Evolutionary conservation across 345 rosid species (phyloP).

Genomic region (Dipteronia dyeriana): DNA sequence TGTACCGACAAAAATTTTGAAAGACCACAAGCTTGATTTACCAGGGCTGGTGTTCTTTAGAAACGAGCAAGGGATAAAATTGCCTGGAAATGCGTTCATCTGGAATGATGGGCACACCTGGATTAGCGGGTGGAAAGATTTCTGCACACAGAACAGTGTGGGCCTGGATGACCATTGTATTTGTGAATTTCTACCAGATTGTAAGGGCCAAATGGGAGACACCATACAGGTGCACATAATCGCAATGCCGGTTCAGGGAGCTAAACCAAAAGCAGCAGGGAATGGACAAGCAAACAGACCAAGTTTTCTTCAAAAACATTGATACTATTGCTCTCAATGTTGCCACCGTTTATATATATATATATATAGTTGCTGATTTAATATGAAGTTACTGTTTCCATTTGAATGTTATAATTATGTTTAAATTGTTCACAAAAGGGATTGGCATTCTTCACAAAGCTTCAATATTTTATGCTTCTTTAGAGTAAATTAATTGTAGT

Average conservation of each 20-base stretch:
- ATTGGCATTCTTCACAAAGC: too few species aligned
- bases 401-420: too few species aligned
- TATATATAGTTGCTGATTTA: too few species aligned
- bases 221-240: slow-evolving; percentile 14
- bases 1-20: not conserved
- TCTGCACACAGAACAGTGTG: not conserved
- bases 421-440: too few species aligned
- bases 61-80: slow-evolving; percentile 4
- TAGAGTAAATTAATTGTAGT: too few species aligned
- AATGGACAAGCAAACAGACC: too few species aligned
- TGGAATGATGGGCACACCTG: slow-evolving; percentile 21
- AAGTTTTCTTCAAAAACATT: too few species aligned
- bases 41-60: not conserved
- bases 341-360: too few species aligned
- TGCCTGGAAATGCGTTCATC: not conserved
- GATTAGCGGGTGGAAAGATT: slow-evolving; percentile 18
- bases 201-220: not conserved
- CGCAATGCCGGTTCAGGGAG: not conserved
- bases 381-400: too few species aligned
- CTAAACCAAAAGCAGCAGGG: not conserved
- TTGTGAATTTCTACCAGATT: slow-evolving; percentile 4
- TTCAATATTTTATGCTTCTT: too few species aligned
- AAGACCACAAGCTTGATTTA: slow-evolving; percentile 13
- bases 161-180: not conserved
- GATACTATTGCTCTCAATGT: too few species aligned